Conservation (phyloP, 2,329 filamentous ascomycete genomes). For the Diaporthe eres region DNA sequence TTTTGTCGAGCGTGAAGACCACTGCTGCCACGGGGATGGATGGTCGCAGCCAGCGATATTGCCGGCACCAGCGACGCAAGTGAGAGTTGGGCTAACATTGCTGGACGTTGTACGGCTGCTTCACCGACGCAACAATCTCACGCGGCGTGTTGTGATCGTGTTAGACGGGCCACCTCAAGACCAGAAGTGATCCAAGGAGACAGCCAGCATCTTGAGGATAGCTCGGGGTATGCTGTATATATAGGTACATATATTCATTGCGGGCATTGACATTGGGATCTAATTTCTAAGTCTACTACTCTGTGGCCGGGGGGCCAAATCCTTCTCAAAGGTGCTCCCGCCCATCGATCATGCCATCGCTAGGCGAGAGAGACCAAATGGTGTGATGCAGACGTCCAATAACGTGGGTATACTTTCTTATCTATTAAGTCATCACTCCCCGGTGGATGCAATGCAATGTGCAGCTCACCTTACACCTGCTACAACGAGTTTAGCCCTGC, state of each 20-base stretch:
- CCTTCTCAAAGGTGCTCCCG: neutral
- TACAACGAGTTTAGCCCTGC: slow-evolving; percentile 18
- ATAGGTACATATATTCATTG: neutral
- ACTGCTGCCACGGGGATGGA: neutral
- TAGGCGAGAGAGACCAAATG: neutral
- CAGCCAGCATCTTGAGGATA: neutral
- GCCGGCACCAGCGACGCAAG: neutral
- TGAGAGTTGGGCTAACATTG: slow-evolving; percentile 4
- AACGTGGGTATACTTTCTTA: neutral
- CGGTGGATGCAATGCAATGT: slow-evolving; percentile 5
- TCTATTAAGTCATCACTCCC: slow-evolving; percentile 27
- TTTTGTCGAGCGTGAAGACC: slow-evolving; percentile 24
- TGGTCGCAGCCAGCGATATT: slow-evolving; percentile 1
- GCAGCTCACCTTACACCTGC: neutral
- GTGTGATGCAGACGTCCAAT: slow-evolving; percentile 13
- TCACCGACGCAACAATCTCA: neutral
- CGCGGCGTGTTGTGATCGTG: neutral
- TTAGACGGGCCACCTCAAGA: neutral
- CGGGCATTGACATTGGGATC: neutral
- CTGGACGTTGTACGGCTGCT: neutral
- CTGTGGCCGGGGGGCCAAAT: neutral
- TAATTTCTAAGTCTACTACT: neutral
- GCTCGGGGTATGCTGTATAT: neutral
- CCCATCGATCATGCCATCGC: slow-evolving; percentile 2
- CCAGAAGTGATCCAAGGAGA: neutral